Evolutionary conservation across 2,329 filamentous ascomycete species (phyloP).

Genomic region (Cladophialophora psammophila): DNA sequence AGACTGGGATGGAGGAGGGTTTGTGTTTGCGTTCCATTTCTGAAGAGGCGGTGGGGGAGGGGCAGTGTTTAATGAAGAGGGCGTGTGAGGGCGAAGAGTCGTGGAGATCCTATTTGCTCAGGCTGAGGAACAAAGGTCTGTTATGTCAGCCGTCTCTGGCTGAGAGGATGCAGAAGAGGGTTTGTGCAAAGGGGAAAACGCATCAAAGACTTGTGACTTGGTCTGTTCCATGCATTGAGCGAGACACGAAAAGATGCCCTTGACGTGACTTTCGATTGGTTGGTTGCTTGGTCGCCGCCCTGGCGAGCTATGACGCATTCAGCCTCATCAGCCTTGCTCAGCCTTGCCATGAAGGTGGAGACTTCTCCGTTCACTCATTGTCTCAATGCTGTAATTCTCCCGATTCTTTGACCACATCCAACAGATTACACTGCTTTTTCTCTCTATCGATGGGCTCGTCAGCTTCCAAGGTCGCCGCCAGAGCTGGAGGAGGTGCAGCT

Average conservation of each 20-base stretch:
- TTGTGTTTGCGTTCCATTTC: constrained; percentile 82
- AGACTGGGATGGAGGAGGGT: constrained; percentile 76
- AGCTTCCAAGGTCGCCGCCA: constrained; percentile 38
- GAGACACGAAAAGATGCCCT: constrained; percentile 5
- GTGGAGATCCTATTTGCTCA: not conserved
- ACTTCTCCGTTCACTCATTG: not conserved
- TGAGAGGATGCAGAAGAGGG: not conserved
- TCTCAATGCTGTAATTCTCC: not conserved
- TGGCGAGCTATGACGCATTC: constrained; percentile 7
- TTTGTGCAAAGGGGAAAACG: constrained; percentile 11
- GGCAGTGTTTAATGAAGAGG: constrained; percentile 1
- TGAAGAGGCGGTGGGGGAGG: constrained; percentile 16
- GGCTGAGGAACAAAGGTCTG: not conserved
- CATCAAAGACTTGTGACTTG: constrained; percentile 2
- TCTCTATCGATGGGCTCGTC: constrained; percentile 36
- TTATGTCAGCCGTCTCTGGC: constrained; percentile 9
- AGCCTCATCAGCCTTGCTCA: not conserved
- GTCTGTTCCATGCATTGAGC: not conserved
- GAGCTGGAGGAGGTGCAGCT: constrained; percentile 36
- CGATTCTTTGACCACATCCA: not conserved
- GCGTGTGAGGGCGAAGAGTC: not conserved
- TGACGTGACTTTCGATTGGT: not conserved
- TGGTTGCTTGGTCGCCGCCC: constrained; percentile 2
- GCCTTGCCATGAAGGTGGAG: constrained; percentile 5
- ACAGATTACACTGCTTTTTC: not conserved